phyloP scores from a whole-genome alignment of 139 green algal genomes.

The Desmodesmus armatus region DNA sequence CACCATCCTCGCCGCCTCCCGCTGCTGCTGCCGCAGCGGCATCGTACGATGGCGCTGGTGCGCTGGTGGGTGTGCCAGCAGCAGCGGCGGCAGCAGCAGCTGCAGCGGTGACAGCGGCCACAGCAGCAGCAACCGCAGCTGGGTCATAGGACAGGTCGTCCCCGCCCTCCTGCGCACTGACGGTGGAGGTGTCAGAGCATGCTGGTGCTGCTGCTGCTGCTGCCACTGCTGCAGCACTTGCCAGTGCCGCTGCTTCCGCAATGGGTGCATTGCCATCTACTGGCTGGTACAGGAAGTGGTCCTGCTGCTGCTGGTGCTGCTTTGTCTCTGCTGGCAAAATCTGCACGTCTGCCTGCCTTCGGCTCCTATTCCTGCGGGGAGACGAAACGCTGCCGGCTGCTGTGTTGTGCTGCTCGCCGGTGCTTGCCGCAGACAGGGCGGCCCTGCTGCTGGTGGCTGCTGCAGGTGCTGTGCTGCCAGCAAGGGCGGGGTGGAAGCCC shows the following conservation, averaged over 20 bases:
- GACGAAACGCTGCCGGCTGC: background rate
- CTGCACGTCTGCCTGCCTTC: background rate
- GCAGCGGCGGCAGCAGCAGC: background rate
- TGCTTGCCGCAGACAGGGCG: too few relatives aligned
- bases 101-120: too few relatives aligned
- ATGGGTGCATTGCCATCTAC: background rate
- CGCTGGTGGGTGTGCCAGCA: background rate
- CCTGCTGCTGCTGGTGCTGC: conserved; percentile 25
- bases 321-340: background rate
- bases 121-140: background rate
- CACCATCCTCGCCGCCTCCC: background rate
- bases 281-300: background rate
- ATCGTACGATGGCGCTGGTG: background rate
- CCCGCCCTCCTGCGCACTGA: background rate
- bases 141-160: too few relatives aligned
- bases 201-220: conserved; percentile 34
- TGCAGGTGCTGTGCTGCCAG: background rate
- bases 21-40: conserved; percentile 25
- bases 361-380: background rate
- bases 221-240: conserved; percentile 12
- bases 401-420: conserved; percentile 4
- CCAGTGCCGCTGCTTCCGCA: conserved; percentile 19
- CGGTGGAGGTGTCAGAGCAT: conserved; percentile 12
- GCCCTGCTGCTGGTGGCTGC: background rate
- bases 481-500: background rate